phyloP scores from a whole-genome alignment of 805 yeast species.

The Schwanniomyces vanrijiae region DNA sequence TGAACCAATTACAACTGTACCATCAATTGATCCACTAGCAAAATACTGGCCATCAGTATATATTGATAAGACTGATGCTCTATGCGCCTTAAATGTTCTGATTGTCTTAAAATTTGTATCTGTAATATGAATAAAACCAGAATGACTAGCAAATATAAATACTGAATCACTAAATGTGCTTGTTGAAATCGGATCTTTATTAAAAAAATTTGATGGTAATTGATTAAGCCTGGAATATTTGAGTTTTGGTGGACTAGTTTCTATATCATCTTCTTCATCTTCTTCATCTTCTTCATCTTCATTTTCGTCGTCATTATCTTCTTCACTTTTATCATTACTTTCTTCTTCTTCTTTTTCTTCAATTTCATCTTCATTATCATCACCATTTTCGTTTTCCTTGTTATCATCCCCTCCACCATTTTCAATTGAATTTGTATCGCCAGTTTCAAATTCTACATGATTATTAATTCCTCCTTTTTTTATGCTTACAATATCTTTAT shows the following conservation, averaged over 20 bases:
- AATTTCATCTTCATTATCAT: neutral
- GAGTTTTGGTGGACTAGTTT: conserved; percentile 66
- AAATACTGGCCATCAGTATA: conserved; percentile 72
- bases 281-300: conserved; percentile 1
- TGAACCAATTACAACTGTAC: conserved; percentile 83
- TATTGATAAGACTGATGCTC: conserved; percentile 77
- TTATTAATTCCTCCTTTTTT: neutral
- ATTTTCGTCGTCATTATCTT: neutral
- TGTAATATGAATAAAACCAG: conserved; percentile 76
- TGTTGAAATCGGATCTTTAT: conserved; percentile 75
- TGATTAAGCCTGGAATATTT: conserved; percentile 70
- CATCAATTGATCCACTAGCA: conserved; percentile 92
- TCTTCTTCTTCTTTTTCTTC: neutral
- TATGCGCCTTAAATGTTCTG: conserved; percentile 78
- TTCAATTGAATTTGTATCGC: neutral
- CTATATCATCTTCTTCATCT: conserved; percentile 33
- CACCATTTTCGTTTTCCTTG: conserved; percentile 1
- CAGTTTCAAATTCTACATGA: neutral
- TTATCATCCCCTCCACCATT: neutral
- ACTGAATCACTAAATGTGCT: conserved; percentile 58
- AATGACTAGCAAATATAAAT: conserved; percentile 84
- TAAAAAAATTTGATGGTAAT: conserved; percentile 70
- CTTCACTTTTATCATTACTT: neutral
- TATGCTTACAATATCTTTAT: neutral
- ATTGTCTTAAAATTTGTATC: conserved; percentile 57